A percentile compares a stretch with the other conserved stretches of the same genome.
phyloP scores from a whole-genome alignment of 768 basidiomycete genomes.

The Kondoa malvinella region DNA sequence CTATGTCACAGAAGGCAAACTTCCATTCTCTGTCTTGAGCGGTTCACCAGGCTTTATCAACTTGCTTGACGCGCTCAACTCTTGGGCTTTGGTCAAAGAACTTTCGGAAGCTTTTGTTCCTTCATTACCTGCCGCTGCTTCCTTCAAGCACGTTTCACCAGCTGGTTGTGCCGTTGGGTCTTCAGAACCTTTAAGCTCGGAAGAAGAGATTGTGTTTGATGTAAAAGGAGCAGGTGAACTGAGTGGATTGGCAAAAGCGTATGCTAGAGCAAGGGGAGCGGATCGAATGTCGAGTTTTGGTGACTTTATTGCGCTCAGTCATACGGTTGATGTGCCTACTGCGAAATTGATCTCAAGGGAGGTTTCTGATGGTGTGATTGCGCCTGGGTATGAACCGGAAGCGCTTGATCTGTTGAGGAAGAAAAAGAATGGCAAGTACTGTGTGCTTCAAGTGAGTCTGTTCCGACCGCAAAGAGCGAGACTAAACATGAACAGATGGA shows the following conservation, averaged over 20 bases:
- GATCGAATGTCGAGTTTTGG: slow-evolving; percentile 99
- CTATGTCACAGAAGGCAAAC: slow-evolving; percentile 65
- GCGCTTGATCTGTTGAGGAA: slow-evolving; percentile 79
- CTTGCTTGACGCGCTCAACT: slow-evolving; percentile 89
- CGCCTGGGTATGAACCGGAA: slow-evolving; percentile 73
- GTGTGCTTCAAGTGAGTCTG: slow-evolving; percentile 62
- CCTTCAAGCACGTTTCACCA: slow-evolving; percentile 98
- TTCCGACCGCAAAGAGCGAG: neutral
- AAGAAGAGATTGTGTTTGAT: slow-evolving; percentile 84
- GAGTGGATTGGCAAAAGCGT: slow-evolving; percentile 75
- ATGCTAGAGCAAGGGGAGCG: slow-evolving; percentile 89
- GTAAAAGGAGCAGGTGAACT: slow-evolving; percentile 85
- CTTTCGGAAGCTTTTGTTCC: slow-evolving; percentile 59
- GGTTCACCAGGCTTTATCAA: slow-evolving; percentile 98
- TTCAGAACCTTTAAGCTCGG: slow-evolving; percentile 46
- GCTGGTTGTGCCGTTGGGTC: slow-evolving; percentile 90
- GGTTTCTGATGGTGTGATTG: slow-evolving; percentile 95
- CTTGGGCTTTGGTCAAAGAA: slow-evolving; percentile 87
- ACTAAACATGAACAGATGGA: slow-evolving; percentile 49
- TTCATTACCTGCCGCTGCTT: slow-evolving; percentile 77
- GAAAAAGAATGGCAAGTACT: slow-evolving; percentile 98
- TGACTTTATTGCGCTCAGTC: slow-evolving; percentile 91
- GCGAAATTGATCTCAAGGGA: slow-evolving; percentile 96
- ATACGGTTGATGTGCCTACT: slow-evolving; percentile 79
- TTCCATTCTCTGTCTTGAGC: slow-evolving; percentile 86